Evolutionary conservation across 1,284 basidiomycete genomes (phyloP).

Genomic region (Ceratobasidium sp.): DNA sequence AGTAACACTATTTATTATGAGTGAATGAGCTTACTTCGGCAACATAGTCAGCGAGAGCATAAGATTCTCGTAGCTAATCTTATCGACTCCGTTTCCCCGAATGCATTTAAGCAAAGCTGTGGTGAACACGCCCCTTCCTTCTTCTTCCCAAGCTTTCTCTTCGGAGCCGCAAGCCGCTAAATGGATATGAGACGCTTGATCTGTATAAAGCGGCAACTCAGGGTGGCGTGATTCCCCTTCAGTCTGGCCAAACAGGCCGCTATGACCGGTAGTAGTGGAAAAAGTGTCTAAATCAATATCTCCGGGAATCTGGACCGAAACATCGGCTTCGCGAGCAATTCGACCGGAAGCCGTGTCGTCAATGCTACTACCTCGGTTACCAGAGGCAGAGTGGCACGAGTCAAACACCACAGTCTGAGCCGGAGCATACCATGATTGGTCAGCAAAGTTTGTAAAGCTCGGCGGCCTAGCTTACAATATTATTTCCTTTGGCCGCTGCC

Average conservation of each 20-base stretch:
- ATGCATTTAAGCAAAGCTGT: slow-evolving; percentile 66
- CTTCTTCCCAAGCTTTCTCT: slow-evolving; percentile 41
- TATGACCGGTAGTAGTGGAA: background rate
- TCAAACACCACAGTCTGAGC: slow-evolving; percentile 39
- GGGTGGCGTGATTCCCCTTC: background rate
- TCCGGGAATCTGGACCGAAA: background rate
- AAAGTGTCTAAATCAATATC: slow-evolving; percentile 28
- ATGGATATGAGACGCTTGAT: slow-evolving; percentile 37
- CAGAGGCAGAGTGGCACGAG: slow-evolving; percentile 36
- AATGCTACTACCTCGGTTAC: background rate
- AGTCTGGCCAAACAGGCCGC: background rate
- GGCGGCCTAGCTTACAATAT: slow-evolving; percentile 14
- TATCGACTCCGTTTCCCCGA: slow-evolving; percentile 66
- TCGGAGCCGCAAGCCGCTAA: slow-evolving; percentile 31
- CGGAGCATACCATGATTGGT: background rate
- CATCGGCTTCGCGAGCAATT: slow-evolving; percentile 12
- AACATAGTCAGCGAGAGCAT: slow-evolving; percentile 54
- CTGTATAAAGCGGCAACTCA: slow-evolving; percentile 3
- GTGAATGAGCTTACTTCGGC: slow-evolving; percentile 51
- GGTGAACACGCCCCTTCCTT: slow-evolving; percentile 69
- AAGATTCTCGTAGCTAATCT: slow-evolving; percentile 66
- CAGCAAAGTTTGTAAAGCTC: too few species aligned
- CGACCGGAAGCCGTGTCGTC: background rate
- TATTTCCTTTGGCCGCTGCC: slow-evolving; percentile 24
- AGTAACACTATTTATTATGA: background rate